Base-by-base conservation (phyloP, 2,329 filamentous ascomycete genomes). In the Coniochaeta sp. region DNA sequence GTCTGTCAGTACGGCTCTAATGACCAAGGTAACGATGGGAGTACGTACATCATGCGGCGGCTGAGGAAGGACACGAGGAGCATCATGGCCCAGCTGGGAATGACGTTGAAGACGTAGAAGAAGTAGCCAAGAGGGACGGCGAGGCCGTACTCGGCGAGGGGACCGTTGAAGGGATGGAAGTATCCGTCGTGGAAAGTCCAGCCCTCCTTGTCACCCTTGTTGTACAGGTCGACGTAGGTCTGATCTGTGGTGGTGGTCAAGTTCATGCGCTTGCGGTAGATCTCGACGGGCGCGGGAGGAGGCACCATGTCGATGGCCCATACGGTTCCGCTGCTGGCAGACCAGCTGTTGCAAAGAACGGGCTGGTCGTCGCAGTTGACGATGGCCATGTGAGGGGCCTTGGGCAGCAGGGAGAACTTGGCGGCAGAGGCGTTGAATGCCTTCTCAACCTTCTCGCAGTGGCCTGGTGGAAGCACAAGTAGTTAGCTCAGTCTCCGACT, bases 71-170 rank as follows among this genome's bases (percentile, higher is more conserved):
- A 88, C 60, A 92, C 76, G 48, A 81, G 65, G 59, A 92, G 76
- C 88, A 92, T 91, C 63, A 90, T 83, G 51, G 82, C 70, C 88
- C 88, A 92, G 73, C 85, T 83, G 53, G 87, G 80, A 53, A 89
- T 69, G 48, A 86, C 70, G 60, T 78, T 76, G 62, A 87, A 82
- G 57, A 74, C 75, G 80, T 82, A 90, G 59, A 89, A 74, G 49
- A 78, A 58, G 64, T 88, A 91, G 52, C 78, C 88, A 40, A 86
- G 68, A 33, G 86, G 85, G 50, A 86, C 69, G 28, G 78, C 73
- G 27, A 89, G 61, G 57, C 79, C 77, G 57, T 80, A 76, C 72
- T 87, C 69, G 54, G 81, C 82, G 38, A 87, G 70, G 55, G 72
- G 69, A 56, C 88, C 86, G 61, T 89, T 80, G 64, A 90, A 86